phyloP scores from a whole-genome alignment of 2,329 filamentous ascomycete genomes.

The Penicillium griseofulvum region DNA sequence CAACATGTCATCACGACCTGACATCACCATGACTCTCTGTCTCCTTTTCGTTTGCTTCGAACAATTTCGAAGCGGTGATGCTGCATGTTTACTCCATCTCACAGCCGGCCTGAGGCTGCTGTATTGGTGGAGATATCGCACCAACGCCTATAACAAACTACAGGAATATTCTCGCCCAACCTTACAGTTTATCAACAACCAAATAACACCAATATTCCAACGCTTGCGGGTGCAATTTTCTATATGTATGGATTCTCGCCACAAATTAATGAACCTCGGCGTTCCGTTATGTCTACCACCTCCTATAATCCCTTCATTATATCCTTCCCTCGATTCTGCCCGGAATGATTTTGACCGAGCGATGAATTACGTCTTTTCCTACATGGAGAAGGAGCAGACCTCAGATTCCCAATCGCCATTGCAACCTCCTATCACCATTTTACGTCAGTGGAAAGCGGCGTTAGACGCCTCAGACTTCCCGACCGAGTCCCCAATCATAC shows the following conservation, averaged over 20 bases:
- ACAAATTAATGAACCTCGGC: not conserved
- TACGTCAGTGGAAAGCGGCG: slow-evolving; percentile 1
- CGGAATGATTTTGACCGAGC: slow-evolving; percentile 3
- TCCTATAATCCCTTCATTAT: not conserved
- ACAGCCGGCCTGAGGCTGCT: not conserved
- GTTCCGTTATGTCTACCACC: not conserved
- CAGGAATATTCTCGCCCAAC: slow-evolving; percentile 1
- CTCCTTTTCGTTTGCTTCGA: slow-evolving; percentile 8
- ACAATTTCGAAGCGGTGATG: slow-evolving; percentile 8
- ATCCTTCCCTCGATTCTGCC: not conserved
- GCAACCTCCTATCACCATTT: not conserved
- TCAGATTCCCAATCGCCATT: not conserved
- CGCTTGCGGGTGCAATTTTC: slow-evolving; percentile 7
- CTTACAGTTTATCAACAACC: slow-evolving; percentile 2
- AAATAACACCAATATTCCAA: slow-evolving; percentile 3
- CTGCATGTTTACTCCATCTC: slow-evolving; percentile 2
- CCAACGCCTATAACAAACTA: not conserved
- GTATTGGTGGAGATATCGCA: slow-evolving; percentile 6
- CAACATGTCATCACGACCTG: not conserved
- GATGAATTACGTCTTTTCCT: slow-evolving; percentile 5
- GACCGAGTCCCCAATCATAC: not conserved
- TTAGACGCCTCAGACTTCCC: not conserved
- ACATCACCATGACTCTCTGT: slow-evolving; percentile 1
- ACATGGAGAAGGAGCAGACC: not conserved
- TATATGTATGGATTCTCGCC: slow-evolving; percentile 8